A percentile compares a stretch with the other conserved stretches of the same genome.
Evolutionary conservation across 345 rosid genomes (phyloP).

Genomic region (Triadica sebifera): DNA sequence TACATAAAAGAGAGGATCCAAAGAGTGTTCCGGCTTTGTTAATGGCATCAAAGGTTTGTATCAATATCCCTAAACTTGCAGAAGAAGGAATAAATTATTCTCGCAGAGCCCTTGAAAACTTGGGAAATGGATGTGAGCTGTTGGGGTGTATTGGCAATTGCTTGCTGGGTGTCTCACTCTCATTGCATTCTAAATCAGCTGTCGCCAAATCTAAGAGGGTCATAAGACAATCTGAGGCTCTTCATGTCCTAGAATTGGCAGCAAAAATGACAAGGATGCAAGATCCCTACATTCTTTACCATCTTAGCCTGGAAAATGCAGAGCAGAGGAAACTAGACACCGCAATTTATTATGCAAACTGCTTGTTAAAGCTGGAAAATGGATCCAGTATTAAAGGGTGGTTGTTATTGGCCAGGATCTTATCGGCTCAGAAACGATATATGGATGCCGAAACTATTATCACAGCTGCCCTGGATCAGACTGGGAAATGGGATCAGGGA

Average conservation of each 20-base stretch:
- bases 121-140: conserved; percentile 43
- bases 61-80: conserved; percentile 41
- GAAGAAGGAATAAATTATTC: conserved; percentile 66
- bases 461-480: conserved; percentile 63
- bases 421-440: conserved; percentile 66
- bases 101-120: conserved; percentile 45
- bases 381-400: conserved; percentile 62
- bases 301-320: conserved; percentile 64
- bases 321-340: conserved; percentile 74
- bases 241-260: conserved; percentile 52
- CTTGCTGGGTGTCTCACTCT: conserved; percentile 55
- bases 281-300: conserved; percentile 52
- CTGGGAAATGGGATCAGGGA: conserved; percentile 82
- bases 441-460: conserved; percentile 57
- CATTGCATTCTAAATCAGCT: conserved; percentile 49
- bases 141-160: conserved; percentile 46
- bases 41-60: conserved; percentile 68
- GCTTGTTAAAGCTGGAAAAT: conserved; percentile 50
- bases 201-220: conserved; percentile 46
- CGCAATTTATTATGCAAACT: conserved; percentile 48
- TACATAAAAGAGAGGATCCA: conserved; percentile 49
- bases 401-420: conserved; percentile 68
- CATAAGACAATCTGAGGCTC: conserved; percentile 52
- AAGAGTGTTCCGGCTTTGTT: conserved; percentile 49
- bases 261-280: conserved; percentile 45